Conservation (phyloP, 169 alveolate species). For the Eimeria zaria region DNA sequence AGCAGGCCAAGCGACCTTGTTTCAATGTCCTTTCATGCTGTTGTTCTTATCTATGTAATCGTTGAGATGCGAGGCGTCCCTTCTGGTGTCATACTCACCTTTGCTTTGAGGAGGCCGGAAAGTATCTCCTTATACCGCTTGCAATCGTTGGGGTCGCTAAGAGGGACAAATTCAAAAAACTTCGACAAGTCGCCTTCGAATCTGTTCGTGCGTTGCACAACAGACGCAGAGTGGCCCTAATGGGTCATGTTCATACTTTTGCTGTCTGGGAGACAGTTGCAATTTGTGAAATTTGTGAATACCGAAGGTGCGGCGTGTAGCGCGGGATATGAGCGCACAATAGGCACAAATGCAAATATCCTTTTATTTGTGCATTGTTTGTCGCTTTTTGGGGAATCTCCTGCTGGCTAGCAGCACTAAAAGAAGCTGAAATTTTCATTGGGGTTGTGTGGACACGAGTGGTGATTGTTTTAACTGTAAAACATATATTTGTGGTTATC, state of each 20-base stretch:
- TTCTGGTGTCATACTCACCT: background rate
- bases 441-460: background rate
- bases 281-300: background rate
- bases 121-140: conserved; percentile 56
- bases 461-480: background rate
- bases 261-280: background rate
- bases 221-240: background rate
- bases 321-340: background rate
- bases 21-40: background rate
- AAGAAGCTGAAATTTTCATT: background rate
- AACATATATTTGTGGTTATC: background rate
- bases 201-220: conserved; percentile 10
- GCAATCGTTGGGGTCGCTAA: conserved; percentile 71
- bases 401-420: background rate
- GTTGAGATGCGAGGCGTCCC: background rate
- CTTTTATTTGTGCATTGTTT: too few species aligned
- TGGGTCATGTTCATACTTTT: background rate
- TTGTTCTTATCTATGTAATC: background rate
- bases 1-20: background rate
- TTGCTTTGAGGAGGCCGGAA: conserved; percentile 20
- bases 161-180: conserved; percentile 78
- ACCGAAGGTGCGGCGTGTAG: background rate
- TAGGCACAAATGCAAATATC: background rate
- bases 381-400: background rate
- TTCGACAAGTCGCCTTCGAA: conserved; percentile 74